Base-by-base conservation (phyloP, 1,284 basidiomycete species). In the Naganishia sp. region DNA sequence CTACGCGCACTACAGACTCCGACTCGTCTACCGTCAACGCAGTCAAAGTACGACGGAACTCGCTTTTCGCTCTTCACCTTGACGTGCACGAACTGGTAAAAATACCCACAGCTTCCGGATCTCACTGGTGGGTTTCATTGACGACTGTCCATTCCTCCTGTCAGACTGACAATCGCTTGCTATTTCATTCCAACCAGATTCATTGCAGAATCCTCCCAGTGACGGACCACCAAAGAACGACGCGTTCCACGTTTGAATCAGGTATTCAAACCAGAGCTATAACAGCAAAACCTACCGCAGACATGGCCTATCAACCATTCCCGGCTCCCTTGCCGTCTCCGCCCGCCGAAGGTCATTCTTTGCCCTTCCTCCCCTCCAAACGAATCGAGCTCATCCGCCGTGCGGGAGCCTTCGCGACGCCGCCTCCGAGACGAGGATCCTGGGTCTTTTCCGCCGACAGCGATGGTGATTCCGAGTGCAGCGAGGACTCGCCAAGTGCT, bases 261-360 rank as follows among this genome's bases (percentile, higher is more conserved):
- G 57, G 57, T 25, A 61, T 61, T 36, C 57, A 50, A 36, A 2
- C 46, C 9, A 10, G 15, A 48, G 42, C 48, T 16, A 6, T 15
- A 39, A 43, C 33, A 42, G n/a, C 28, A 39, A 39, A 39, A 39
- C 36, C 36, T 13, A 2, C 23, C 7, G 50, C 21, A 11, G 50
- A n/a, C 33, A 61, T 61, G 57, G 33, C 36, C n/a, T 52, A 61
- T n/a, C 57, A 61, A 52, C 50, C 57, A 23, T 61, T 61, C 48
- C 13, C 57, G 10, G 39, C 57, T 28, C 57, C 57, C 21, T 50
- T 61, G 23, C 57, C 57, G 2, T 61, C 57, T 25, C 57, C 57
- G 3, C 48, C 57, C 9, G 48, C 48, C 15, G 57, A 61, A 4
- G 57, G 57, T 3, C 57, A 61, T 21, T 48, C 57, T 6, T 13